These are phyloP conservation scores for Hypoxylon subgilvum DNA, from an alignment of 495 filamentous ascomycete genomes.

Conservation along the genomic window DNA sequence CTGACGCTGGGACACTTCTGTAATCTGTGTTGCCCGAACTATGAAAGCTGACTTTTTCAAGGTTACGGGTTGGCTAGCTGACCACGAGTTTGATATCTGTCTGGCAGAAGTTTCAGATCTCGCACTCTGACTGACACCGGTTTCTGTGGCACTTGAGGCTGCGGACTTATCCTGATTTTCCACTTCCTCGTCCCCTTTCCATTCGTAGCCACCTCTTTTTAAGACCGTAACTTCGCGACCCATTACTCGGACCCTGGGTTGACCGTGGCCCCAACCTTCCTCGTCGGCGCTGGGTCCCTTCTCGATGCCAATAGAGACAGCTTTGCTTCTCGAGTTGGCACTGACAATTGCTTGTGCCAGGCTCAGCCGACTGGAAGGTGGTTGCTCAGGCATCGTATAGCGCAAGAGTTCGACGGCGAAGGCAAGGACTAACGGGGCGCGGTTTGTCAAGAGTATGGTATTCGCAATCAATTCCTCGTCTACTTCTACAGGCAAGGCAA, in stretches of 20 bases:
- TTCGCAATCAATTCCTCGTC: slow-evolving; percentile 65
- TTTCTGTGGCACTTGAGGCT: slow-evolving; percentile 14
- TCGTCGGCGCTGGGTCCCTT: slow-evolving; percentile 69
- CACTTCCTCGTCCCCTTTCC: slow-evolving; percentile 54
- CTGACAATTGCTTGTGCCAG: slow-evolving; percentile 81
- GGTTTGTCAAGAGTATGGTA: slow-evolving; percentile 71
- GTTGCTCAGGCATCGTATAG: slow-evolving; percentile 82
- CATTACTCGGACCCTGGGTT: slow-evolving; percentile 72
- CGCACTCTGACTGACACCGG: slow-evolving; percentile 4
- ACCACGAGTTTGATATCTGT: slow-evolving; percentile 43
- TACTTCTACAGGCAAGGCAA: slow-evolving; percentile 63
- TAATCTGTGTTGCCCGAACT: slow-evolving; percentile 53
- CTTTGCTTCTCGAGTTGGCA: slow-evolving; percentile 75
- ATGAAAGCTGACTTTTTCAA: slow-evolving; percentile 59
- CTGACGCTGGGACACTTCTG: slow-evolving; percentile 44
- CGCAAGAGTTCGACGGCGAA: slow-evolving; percentile 76
- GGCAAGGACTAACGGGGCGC: slow-evolving; percentile 80
- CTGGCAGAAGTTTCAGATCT: slow-evolving; percentile 17
- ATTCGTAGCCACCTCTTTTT: slow-evolving; percentile 78
- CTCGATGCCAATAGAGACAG: slow-evolving; percentile 73
- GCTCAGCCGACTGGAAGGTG: slow-evolving; percentile 78
- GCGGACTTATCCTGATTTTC: slow-evolving; percentile 35
- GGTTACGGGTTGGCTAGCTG: slow-evolving; percentile 49
- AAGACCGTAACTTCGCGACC: slow-evolving; percentile 74
- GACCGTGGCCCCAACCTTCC: slow-evolving; percentile 75